Conservation (phyloP, 2,329 filamentous ascomycete species). For the Cladosporium halotolerans region DNA sequence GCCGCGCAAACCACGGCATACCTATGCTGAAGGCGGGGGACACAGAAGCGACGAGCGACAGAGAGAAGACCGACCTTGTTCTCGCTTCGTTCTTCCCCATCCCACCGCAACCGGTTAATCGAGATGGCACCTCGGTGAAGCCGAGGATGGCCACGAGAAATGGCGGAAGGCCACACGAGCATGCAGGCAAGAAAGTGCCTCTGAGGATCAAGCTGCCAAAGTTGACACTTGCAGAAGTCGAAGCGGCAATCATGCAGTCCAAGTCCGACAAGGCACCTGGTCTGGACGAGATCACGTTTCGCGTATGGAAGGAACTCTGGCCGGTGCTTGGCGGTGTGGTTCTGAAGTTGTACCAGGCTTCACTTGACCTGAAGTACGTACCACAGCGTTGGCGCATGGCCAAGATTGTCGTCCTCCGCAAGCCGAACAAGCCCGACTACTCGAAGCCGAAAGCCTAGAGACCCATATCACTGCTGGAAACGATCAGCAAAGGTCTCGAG, state of each 20-base stretch:
- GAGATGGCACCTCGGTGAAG: neutral
- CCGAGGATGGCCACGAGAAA: neutral
- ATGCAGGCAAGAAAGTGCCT: neutral
- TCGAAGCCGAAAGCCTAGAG: neutral
- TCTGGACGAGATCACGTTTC: slow-evolving; percentile 1
- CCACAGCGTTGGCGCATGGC: neutral
- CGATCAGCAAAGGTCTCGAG: neutral
- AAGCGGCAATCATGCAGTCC: neutral
- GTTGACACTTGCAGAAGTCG: neutral
- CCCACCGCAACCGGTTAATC: neutral
- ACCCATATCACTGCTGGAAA: neutral
- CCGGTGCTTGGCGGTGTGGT: neutral
- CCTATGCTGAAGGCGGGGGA: neutral
- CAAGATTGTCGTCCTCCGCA: slow-evolving; percentile 2
- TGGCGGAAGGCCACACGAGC: neutral
- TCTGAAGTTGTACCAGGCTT: neutral
- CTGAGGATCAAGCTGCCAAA: neutral
- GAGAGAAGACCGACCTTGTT: neutral
- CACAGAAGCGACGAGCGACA: neutral
- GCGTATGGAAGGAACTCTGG: neutral
- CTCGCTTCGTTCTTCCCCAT: neutral
- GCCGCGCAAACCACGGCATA: neutral
- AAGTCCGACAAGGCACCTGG: neutral
- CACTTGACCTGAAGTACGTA: neutral
- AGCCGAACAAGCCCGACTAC: neutral